Evolutionary conservation across 2,329 filamentous ascomycete species (phyloP), one percentile per base, ranked within the genome.

Genomic region (Huntiella savannae): DNA sequence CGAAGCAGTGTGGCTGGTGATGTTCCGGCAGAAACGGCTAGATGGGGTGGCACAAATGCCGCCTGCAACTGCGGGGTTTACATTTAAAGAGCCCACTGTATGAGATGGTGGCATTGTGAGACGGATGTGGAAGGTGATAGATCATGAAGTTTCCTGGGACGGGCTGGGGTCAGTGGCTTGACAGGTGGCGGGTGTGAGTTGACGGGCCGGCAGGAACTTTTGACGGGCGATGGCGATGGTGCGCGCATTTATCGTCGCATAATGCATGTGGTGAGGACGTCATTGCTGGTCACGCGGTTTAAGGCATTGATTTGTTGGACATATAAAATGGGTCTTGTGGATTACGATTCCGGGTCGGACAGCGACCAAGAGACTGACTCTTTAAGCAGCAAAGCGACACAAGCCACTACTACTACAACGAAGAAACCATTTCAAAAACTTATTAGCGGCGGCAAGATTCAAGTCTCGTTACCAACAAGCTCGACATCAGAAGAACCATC

Each of bases 401-500:
- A 66, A 55, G 53, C 51, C 53, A 46, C 58, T 48, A 55, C 58
- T 48, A 55, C 56, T 5, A 53, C 53, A 40, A 46, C 58, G 16
- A 59, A 65, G 60, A 71, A 79, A 49, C 64, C 73, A 13, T 81
- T 86, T 57, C 79, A 81, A 56, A 87, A 86, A 60, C 75, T 91
- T 47, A 75, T 93, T 61, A 81, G 91, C 62, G 75, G 80, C 58
- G 77, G 80, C 61, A 92, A 87, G 62, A 92, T 95, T 61, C 70
- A 79, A 57, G 76, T 95, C 60, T 84, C 72, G 54, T 72, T 95
- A 11, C 77, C 84, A 15, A 57, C 67, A 35, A 58, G 62, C 17
- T 61, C 59, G 46, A 67, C 70, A 19, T 57, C 41, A 4, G 48
- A 50, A 15, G 33, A 49, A 17, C 79, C 79, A 0, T 79, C 82